phyloP scores from a whole-genome alignment of 208 protist genomes.

The Crithidia thermophila region DNA sequence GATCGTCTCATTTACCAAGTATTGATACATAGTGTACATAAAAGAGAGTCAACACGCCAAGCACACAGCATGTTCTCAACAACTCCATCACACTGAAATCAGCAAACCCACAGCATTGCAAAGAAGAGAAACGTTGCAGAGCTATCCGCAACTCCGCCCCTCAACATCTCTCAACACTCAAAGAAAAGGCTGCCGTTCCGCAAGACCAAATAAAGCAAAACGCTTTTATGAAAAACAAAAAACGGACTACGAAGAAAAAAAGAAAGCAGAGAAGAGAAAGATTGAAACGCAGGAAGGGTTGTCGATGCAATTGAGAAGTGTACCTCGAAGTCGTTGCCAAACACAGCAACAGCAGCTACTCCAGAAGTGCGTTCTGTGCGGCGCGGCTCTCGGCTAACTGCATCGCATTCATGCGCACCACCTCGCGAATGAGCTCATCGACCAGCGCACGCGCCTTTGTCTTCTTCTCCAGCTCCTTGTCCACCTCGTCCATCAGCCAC shows the following conservation, averaged over 20 bases:
- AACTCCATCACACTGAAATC: too few species aligned
- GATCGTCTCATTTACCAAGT: too few species aligned
- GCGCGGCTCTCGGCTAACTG: constrained; percentile 42
- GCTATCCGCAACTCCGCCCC: neutral
- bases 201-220: neutral
- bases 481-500: constrained; percentile 90
- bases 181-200: neutral
- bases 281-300: neutral
- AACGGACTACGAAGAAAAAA: neutral
- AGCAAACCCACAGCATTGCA: too few species aligned
- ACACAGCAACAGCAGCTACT: neutral
- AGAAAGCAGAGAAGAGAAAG: neutral
- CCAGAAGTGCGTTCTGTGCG: neutral
- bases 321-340: neutral
- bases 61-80: neutral
- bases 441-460: constrained; percentile 72
- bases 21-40: too few species aligned
- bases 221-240: neutral
- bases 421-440: constrained; percentile 88
- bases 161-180: neutral
- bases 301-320: neutral
- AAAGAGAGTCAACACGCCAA: neutral
- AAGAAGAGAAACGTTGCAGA: too few species aligned
- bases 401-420: constrained; percentile 62
- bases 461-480: constrained; percentile 86